Evolutionary conservation across 352 stramenopile genomes (phyloP).

Genomic region (Globisporangium spinosum): DNA sequence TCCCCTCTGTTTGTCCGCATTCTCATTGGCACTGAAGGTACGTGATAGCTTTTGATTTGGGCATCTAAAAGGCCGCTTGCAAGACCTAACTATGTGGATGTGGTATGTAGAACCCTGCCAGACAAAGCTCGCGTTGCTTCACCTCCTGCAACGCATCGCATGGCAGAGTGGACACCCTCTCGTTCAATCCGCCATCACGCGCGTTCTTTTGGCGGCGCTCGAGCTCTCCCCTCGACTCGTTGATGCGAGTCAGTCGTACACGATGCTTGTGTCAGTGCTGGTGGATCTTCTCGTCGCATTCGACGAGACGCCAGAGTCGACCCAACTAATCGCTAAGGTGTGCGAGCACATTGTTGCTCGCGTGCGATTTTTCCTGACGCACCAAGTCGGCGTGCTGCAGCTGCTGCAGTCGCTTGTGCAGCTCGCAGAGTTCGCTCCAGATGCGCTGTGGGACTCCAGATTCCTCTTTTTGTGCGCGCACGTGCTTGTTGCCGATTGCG

Average conservation of each 20-base stretch:
- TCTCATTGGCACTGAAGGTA: conserved; percentile 29
- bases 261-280: conserved; percentile 31
- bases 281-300: conserved; percentile 33
- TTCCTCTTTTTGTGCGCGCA: conserved; percentile 39
- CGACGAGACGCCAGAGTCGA: conserved; percentile 4
- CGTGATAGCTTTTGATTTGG: background rate
- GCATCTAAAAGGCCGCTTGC: background rate
- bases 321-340: conserved; percentile 7
- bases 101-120: conserved; percentile 18
- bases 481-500: conserved; percentile 28
- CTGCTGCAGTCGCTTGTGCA: conserved; percentile 43
- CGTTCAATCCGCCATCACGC: conserved; percentile 12
- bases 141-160: conserved; percentile 37
- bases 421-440: conserved; percentile 24
- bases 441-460: conserved; percentile 32
- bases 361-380: conserved; percentile 25
- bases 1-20: conserved; percentile 31
- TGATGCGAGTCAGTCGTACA: conserved; percentile 26
- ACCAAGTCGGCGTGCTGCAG: conserved; percentile 32
- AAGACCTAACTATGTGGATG: background rate
- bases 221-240: conserved; percentile 27
- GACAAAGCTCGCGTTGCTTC: conserved; percentile 30
- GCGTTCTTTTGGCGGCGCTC: conserved; percentile 33
- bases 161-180: conserved; percentile 23
- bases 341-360: conserved; percentile 17